Base-by-base conservation (phyloP, 2,329 filamentous ascomycete genomes). In the Hymenoscyphus scutula region DNA sequence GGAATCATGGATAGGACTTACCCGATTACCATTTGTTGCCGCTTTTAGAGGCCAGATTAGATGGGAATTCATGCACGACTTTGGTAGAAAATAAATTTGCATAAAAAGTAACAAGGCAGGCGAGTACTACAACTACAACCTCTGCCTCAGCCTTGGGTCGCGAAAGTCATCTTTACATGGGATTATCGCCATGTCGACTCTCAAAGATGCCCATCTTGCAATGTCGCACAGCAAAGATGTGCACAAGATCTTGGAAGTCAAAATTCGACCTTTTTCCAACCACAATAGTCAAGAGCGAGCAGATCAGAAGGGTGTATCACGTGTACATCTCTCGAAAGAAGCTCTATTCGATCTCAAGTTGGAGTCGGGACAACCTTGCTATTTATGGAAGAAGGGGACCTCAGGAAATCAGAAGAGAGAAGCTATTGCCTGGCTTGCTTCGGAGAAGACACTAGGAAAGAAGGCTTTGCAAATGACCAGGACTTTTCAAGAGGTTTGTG, bases 391-490 rank as follows among this genome's bases (percentile, higher is more conserved):
- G 59, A 69, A 72, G 45, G 74, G 77, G 32, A 67, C 71, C 13
- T 56, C 38, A 5, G 62, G 65, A 11, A 56, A 62, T 13, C 62
- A 64, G 23, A 67, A 63, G 34, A 67, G 65, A 64, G 69, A 74
- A 58, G 87, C 83, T n/a, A 81, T 89, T 69, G 85, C 84, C 11
- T 89, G 86, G 86, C 77, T 80, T 48, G 82, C 84, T 3, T 72
- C 79, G 5, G 79, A 88, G 73, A 86, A 87, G 70, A 64, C 56
- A 51, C 79, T 91, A 68, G 83, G 87, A 71, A 85, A 85, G 67
- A 84, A 88, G 65, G 81, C 91, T 62, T 79, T 90, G 57, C 82
- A 93, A 79, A 85, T 91, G 78, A 88, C 90, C 25, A 88, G 90
- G 65, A 81, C 85, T 5, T 85, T 96, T 60, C 88, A 90, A 65